Evolutionary conservation across 192 early-diverging fungal species (phyloP).

Genomic region (Entomortierella beljakovae): DNA sequence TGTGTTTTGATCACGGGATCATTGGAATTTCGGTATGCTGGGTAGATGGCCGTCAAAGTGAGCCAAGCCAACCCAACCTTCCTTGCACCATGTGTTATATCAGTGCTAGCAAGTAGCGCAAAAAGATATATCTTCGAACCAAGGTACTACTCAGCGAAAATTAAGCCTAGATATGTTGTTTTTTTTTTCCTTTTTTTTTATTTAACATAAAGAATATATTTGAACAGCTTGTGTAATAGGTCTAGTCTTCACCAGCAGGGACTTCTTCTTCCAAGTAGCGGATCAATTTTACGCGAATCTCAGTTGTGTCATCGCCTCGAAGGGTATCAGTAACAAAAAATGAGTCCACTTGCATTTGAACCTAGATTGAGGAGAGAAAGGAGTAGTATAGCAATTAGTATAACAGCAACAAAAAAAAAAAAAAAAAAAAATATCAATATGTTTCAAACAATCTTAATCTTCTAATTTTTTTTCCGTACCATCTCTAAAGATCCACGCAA

Average conservation of each 20-base stretch:
- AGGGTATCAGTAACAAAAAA: constrained; percentile 87
- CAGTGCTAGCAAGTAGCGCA: too few species aligned
- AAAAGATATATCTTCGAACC: too few species aligned
- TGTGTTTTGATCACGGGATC: constrained; percentile 21
- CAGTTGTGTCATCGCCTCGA: constrained; percentile 89
- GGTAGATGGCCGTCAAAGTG: too few species aligned
- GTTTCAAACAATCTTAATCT: not conserved
- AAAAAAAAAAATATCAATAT: not conserved
- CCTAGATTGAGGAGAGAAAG: constrained; percentile 37
- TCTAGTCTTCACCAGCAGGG: constrained; percentile 88
- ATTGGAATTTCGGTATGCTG: too few species aligned
- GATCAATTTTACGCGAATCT: constrained; percentile 92
- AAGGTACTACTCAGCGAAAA: too few species aligned
- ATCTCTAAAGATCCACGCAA: constrained; percentile 96
- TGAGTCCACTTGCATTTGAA: constrained; percentile 91
- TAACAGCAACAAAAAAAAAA: not conserved
- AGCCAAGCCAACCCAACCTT: too few species aligned
- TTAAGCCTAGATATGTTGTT: too few species aligned
- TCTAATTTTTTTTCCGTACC: constrained; percentile 62
- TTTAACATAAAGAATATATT: too few species aligned
- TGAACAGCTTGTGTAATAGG: too few species aligned
- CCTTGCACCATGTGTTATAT: not conserved
- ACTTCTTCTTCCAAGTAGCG: constrained; percentile 96
- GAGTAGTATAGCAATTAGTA: not conserved
- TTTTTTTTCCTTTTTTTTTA: too few species aligned